Evolutionary conservation across 2,329 filamentous ascomycete species (phyloP), one percentile per base, ranked within the genome.

Genomic region (Colletotrichum coccodes): DNA sequence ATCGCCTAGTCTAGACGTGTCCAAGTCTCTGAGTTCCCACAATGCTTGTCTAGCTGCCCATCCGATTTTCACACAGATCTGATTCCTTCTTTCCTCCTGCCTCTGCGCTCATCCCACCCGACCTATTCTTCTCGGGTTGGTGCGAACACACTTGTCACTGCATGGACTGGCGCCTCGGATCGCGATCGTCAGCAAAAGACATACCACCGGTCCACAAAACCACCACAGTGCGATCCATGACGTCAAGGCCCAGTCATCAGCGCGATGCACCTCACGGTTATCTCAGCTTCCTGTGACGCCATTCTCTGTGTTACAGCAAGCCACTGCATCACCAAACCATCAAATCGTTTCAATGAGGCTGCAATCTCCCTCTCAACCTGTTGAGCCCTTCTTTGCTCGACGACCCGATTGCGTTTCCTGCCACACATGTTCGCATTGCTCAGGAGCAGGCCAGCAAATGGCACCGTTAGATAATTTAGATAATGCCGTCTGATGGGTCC

Each of bases 311-410:
- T 58, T 47, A 53, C 59, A 12, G 44, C 59, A 68, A 59, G 68
- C 68, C 68, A 68, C 64, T 64, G 64, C 64, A 63, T 68, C 64
- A 68, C 59, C 65, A 61, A 52, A 28, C 42, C 42, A 44, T 34
- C 21, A 46, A 57, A 2, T 40, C 40, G 14, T 60, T 40, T 36
- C 61, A 34, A 32, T 34, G 18, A 18, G 8, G 30, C 38, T 49
- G 26, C 58, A 36, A 63, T 70, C 34, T 67, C 63, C 23, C 40
- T 49, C 21, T 16, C 38, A 18, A 36, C 26, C 14, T 30, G 46
- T 18, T n/a, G 30, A 56, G 11, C 21, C 23, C 42, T 44, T 23
- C 11, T 58, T 28, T 56, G 18, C 47, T 34, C 14, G 8, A 53
- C 28, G 18, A n/a, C 14, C 34, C n/a, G 28, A 21, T 54, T 62